Evolutionary conservation across 1,139 yeast species (phyloP).

Genomic region (Debaryomycetaceae sp.): DNA sequence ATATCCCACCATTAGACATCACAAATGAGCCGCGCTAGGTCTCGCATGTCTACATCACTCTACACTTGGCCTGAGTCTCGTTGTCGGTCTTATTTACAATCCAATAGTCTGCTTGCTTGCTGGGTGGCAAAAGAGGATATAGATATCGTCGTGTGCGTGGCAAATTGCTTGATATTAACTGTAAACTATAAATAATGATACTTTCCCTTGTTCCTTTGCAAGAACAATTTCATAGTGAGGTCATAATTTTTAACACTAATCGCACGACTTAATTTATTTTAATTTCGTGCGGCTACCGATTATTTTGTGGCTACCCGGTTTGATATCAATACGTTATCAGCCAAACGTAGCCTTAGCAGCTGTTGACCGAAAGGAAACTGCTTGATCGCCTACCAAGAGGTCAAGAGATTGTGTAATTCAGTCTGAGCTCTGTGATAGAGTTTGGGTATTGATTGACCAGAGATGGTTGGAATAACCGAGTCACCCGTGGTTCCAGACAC

Average conservation of each 20-base stretch:
- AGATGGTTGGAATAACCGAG: neutral
- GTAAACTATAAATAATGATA: slow-evolving; percentile 6
- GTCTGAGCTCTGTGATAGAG: neutral
- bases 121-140: slow-evolving; percentile 2
- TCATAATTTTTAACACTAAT: slow-evolving; percentile 3
- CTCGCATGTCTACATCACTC: neutral
- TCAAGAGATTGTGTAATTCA: neutral
- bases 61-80: neutral
- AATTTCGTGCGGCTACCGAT: neutral
- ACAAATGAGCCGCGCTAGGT: too few relatives aligned
- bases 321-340: neutral
- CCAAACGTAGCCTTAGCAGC: neutral
- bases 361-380: neutral
- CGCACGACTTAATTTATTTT: slow-evolving; percentile 1
- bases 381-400: neutral
- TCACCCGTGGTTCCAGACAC: slow-evolving; percentile 18
- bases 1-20: too few relatives aligned
- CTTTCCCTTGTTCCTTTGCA: slow-evolving; percentile 4
- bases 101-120: neutral
- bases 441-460: neutral
- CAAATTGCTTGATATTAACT: slow-evolving; percentile 1
- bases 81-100: neutral
- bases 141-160: slow-evolving; percentile 4
- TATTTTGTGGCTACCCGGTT: slow-evolving; percentile 2
- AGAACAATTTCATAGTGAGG: slow-evolving; percentile 4